These are phyloP conservation scores for Neurospora crassa DNA, from an alignment of 2,329 filamentous ascomycete genomes.

Conservation along the genomic window DNA sequence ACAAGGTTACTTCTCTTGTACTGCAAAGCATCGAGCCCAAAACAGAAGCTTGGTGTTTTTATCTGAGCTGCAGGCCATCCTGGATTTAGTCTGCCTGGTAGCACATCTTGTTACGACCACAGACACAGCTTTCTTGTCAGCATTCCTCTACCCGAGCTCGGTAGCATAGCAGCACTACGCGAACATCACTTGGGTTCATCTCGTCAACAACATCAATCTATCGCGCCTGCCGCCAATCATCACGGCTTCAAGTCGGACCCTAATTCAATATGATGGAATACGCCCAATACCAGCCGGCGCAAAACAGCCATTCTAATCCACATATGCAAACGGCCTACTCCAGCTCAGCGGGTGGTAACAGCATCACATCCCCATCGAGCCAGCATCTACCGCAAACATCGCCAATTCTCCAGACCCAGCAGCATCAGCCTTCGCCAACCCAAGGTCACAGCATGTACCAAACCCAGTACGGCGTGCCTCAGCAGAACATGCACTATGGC, in stretches of 20 bases:
- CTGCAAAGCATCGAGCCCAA: constrained; percentile 36
- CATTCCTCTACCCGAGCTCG: neutral
- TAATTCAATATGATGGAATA: constrained; percentile 56
- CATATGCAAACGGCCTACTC: constrained; percentile 54
- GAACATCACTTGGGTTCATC: neutral
- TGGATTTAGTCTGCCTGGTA: constrained; percentile 12
- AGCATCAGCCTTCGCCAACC: constrained; percentile 56
- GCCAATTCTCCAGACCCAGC: constrained; percentile 70
- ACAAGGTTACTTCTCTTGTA: constrained; percentile 32
- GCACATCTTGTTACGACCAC: neutral
- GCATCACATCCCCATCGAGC: constrained; percentile 65
- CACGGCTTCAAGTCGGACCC: constrained; percentile 12
- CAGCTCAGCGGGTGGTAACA: constrained; percentile 43
- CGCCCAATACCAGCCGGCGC: constrained; percentile 61
- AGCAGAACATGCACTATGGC: constrained; percentile 70
- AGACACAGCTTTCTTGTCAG: neutral
- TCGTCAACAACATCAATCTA: constrained; percentile 1
- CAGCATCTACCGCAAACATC: constrained; percentile 63
- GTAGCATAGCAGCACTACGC: neutral
- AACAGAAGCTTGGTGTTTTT: constrained; percentile 25
- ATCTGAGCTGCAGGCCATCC: constrained; percentile 12
- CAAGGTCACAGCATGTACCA: constrained; percentile 71
- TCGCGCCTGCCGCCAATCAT: constrained; percentile 10
- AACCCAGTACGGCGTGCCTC: constrained; percentile 64
- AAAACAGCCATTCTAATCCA: constrained; percentile 50